Evolutionary conservation across 2,329 filamentous ascomycete genomes (phyloP), one percentile per base, ranked within the genome.

Genomic region (Sclerotinia sclerotiorum): DNA sequence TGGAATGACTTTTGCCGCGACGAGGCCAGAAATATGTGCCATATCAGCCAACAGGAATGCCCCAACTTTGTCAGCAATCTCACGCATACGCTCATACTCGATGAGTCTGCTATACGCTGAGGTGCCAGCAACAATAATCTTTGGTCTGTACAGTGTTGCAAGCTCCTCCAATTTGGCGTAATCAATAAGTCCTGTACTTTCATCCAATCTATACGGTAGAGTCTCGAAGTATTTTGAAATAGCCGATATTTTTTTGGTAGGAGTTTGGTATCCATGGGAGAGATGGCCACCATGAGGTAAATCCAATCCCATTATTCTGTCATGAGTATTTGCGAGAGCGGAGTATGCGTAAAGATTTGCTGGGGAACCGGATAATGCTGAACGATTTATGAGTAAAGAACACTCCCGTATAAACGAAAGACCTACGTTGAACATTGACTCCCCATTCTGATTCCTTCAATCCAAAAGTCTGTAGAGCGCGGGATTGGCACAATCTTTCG

Each of bases 201-300:
- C 91, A 82, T 97, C 88, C 67, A 98, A 86, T 69, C 93, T 90
- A 84, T 99, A 99, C 6, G 95, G 95, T 72, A 99, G 84, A 48
- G 95, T 99, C 83, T 99, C 95, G 79, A 99, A 99, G 83, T 99
- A 99, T 79, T 97, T 98, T 69, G 94, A 98, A 73, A 99, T 89
- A 76, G 94, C 93, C n/a, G 94, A 98, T 79, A 99, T 98, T 86
- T 94, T 94, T 81, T 90, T 93, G 65, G 90, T 90, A 3, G 95
- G 93, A 27, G 92, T 98, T 82, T 99, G 95, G 82, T 99, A 99
- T 71, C 95, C 95, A 81, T 99, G 95, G 58, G 92, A 96, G 76
- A 99, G 84, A 81, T 99, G 95, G 70, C 95, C 95, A 73, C 95
- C 95, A 79, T 99, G 95, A 57, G 95, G 95, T 19, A 99, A 87